phyloP scores from a whole-genome alignment of 1,139 yeast genomes.

The Taiozyma sp. region DNA sequence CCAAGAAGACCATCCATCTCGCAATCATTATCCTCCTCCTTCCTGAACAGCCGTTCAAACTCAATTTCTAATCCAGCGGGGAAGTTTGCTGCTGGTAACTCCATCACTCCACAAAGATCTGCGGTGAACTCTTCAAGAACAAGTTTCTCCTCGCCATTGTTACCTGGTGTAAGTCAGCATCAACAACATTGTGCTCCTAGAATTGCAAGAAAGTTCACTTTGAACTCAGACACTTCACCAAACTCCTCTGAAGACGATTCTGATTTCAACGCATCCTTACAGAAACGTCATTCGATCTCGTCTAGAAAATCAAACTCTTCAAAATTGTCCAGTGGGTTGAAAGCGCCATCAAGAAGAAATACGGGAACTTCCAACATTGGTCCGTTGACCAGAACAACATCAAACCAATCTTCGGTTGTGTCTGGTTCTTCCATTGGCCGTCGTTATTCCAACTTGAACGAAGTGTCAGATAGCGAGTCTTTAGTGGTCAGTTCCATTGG shows the following conservation, averaged over 20 bases:
- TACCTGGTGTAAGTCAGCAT: conserved; percentile 5
- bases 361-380: neutral
- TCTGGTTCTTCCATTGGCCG: conserved; percentile 12
- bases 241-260: conserved; percentile 25
- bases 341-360: neutral
- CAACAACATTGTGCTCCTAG: conserved; percentile 4
- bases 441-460: conserved; percentile 14
- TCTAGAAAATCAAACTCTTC: conserved; percentile 10
- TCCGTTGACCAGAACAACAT: conserved; percentile 8
- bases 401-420: conserved; percentile 11
- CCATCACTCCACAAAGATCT: conserved; percentile 13
- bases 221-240: conserved; percentile 22
- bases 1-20: conserved; percentile 54
- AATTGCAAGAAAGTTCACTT: conserved; percentile 17
- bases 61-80: conserved; percentile 7
- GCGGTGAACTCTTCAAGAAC: conserved; percentile 2
- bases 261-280: conserved; percentile 10
- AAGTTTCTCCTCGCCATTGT: conserved; percentile 6
- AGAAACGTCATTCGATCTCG: neutral
- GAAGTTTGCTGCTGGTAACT: conserved; percentile 3
- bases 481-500: conserved; percentile 34
- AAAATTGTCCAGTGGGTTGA: conserved; percentile 2
- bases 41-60: conserved; percentile 24
- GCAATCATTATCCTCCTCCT: conserved; percentile 32
- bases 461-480: conserved; percentile 15